These are phyloP conservation scores for Atkinsonella texensis DNA, from an alignment of 2,329 filamentous ascomycete genomes.

Conservation along the genomic window DNA sequence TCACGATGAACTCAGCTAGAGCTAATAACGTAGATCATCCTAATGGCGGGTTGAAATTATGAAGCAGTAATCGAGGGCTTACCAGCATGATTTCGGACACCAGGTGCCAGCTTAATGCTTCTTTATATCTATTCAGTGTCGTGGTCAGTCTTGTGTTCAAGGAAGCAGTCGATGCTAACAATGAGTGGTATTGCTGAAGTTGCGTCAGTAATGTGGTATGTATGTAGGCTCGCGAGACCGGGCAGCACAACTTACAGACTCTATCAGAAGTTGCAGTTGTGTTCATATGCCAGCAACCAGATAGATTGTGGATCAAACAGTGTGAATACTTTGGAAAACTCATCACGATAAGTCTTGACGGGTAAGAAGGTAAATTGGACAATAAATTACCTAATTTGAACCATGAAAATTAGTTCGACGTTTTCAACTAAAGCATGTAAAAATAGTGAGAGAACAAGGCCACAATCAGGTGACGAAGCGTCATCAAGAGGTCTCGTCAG, in stretches of 20 bases:
- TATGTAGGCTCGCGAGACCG: not conserved
- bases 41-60: constrained; percentile 19
- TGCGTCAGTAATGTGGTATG: not conserved
- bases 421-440: constrained; percentile 8
- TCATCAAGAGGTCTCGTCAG: constrained; percentile 47
- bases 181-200: no score
- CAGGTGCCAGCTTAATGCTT: not conserved
- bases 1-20: constrained; percentile 45
- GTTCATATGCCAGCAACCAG: constrained; percentile 38
- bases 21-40: constrained; percentile 38
- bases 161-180: no score
- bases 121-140: not conserved
- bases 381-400: constrained; percentile 21
- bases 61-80: not conserved
- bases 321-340: constrained; percentile 43
- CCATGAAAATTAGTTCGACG: constrained; percentile 17
- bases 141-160: not conserved
- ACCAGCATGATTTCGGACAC: not conserved
- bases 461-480: constrained; percentile 52
- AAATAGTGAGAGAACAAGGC: constrained; percentile 11
- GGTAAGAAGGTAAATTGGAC: constrained; percentile 9
- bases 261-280: constrained; percentile 42
- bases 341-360: constrained; percentile 28
- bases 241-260: constrained; percentile 17
- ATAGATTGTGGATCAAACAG: constrained; percentile 39